Evolutionary conservation across 2,329 filamentous ascomycete species (phyloP).

Genomic region (Leptoxyphium fumago): DNA sequence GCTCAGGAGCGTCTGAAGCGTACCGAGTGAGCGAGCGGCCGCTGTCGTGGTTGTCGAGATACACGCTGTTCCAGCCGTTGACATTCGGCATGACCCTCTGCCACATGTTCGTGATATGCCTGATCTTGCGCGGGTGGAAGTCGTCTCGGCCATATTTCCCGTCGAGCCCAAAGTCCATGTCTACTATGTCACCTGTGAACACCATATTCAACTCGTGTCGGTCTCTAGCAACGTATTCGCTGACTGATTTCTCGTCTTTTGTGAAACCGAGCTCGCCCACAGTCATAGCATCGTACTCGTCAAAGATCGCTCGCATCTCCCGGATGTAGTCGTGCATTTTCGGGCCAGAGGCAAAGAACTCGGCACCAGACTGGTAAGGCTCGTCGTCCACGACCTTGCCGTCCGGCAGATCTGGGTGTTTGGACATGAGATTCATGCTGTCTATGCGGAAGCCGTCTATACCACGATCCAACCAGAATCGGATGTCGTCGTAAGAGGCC

Average conservation of each 20-base stretch:
- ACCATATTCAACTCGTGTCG: constrained; percentile 52
- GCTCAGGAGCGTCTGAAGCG: constrained; percentile 32
- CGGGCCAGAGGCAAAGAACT: constrained; percentile 17
- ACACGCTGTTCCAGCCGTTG: constrained; percentile 42
- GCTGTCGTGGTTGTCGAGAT: constrained; percentile 51
- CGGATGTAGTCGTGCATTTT: constrained; percentile 32
- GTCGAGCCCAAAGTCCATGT: constrained; percentile 21
- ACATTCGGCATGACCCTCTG: constrained; percentile 3
- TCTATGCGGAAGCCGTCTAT: constrained; percentile 34
- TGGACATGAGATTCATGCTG: constrained; percentile 11
- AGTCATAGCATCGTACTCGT: constrained; percentile 33
- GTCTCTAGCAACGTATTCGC: constrained; percentile 35
- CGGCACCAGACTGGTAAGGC: constrained; percentile 6
- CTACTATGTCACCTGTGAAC: constrained; percentile 52
- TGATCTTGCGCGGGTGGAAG: constrained; percentile 27
- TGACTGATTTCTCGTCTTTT: constrained; percentile 31
- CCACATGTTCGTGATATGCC: constrained; percentile 29
- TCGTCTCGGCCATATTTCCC: constrained; percentile 17
- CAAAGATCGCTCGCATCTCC: constrained; percentile 31
- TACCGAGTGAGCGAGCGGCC: constrained; percentile 41
- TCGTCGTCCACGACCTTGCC: constrained; percentile 5
- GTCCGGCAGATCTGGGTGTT: constrained; percentile 9
- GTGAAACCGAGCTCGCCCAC: constrained; percentile 36
- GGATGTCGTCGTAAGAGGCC: constrained; percentile 49
- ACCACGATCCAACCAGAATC: constrained; percentile 63